A percentile compares a stretch with the other conserved stretches of the same genome.
Evolutionary conservation across 2,329 filamentous ascomycete species (phyloP).

Genomic region (Metarhizium sp.): DNA sequence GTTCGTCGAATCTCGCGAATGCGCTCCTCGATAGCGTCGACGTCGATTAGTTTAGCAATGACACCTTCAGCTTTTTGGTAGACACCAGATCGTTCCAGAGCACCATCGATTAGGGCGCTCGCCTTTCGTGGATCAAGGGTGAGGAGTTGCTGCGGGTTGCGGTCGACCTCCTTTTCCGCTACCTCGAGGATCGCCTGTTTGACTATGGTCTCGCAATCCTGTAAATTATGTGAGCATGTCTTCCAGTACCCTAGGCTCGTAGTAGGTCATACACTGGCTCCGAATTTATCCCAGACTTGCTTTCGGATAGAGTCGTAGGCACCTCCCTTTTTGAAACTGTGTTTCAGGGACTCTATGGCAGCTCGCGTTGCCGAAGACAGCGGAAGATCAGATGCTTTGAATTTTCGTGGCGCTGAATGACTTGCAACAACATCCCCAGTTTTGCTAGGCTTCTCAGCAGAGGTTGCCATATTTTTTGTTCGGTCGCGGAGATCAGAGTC

Average conservation of each 20-base stretch:
- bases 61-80: slow-evolving; percentile 63
- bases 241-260: neutral
- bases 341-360: slow-evolving; percentile 66
- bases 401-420: slow-evolving; percentile 31
- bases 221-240: slow-evolving; percentile 3
- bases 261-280: slow-evolving; percentile 47
- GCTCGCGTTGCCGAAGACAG: slow-evolving; percentile 62
- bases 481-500: neutral
- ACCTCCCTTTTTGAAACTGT: slow-evolving; percentile 79
- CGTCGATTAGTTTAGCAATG: slow-evolving; percentile 59
- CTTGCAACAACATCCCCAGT: slow-evolving; percentile 10
- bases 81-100: slow-evolving; percentile 65
- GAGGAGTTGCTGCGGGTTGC: slow-evolving; percentile 61
- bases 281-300: slow-evolving; percentile 66
- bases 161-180: slow-evolving; percentile 65
- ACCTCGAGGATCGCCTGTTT: slow-evolving; percentile 58
- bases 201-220: slow-evolving; percentile 64
- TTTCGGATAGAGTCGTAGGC: slow-evolving; percentile 73
- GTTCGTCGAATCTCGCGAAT: slow-evolving; percentile 58
- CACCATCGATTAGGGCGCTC: slow-evolving; percentile 67
- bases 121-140: slow-evolving; percentile 66
- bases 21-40: slow-evolving; percentile 56
- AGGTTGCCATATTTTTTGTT: slow-evolving; percentile 15
- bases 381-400: slow-evolving; percentile 68
- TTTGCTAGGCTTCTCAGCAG: slow-evolving; percentile 14